Evolutionary conservation across 306 rosid species (phyloP).

Genomic region (Cucurbita argyrosperma): DNA sequence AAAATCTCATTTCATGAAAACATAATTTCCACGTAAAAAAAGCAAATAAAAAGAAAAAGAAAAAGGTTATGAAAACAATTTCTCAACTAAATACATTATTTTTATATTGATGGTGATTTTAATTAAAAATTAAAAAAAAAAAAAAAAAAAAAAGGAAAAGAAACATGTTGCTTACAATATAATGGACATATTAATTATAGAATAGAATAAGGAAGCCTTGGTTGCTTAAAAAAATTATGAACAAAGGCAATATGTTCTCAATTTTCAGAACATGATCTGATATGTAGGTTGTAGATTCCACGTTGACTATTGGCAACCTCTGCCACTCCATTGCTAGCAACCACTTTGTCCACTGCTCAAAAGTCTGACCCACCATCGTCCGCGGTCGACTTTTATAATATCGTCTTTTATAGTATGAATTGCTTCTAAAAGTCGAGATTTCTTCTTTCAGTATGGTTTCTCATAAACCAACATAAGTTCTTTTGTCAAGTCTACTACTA

Average conservation of each 20-base stretch:
- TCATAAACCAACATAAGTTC: too few relatives aligned
- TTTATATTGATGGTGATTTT: neutral
- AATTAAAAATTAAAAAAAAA: too few relatives aligned
- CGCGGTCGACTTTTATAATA: too few relatives aligned
- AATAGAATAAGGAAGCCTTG: neutral
- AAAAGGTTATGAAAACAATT: neutral
- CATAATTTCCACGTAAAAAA: too few relatives aligned
- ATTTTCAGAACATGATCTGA: neutral
- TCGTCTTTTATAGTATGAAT: too few relatives aligned
- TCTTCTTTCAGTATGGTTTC: too few relatives aligned
- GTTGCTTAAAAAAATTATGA: neutral
- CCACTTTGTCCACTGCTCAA: too few relatives aligned
- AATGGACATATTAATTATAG: neutral
- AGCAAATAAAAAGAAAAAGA: neutral
- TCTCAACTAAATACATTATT: neutral
- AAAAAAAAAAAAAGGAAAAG: neutral
- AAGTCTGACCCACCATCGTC: too few relatives aligned
- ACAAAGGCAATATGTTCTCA: neutral
- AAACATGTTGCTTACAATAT: neutral
- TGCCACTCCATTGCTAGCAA: too few relatives aligned
- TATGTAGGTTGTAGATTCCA: slow-evolving; percentile 1
- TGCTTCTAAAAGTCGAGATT: too few relatives aligned
- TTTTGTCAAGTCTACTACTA: too few relatives aligned
- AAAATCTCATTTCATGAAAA: neutral
- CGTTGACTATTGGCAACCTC: neutral